Percentiles rank a stretch among this genome's conserved stretches.
These are phyloP conservation scores for Benincasa hispida DNA, from an alignment of 306 rosid genomes.

Conservation along the genomic window DNA sequence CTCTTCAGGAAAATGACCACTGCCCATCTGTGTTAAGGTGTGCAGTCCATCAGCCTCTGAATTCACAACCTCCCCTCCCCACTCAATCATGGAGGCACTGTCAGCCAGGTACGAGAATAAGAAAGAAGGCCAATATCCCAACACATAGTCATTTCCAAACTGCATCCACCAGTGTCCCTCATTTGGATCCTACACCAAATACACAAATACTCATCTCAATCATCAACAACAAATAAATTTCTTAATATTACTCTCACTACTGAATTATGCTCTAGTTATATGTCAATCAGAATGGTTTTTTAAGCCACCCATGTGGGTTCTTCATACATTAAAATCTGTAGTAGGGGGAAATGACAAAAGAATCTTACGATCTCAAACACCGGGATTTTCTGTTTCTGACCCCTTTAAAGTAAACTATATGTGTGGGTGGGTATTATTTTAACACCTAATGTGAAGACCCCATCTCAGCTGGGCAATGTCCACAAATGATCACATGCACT, in stretches of 20 bases:
- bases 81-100: conserved; percentile 93
- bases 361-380: neutral
- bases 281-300: neutral
- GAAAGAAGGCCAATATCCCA: conserved; percentile 98
- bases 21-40: conserved; percentile 93
- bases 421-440: neutral
- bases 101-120: conserved; percentile 87
- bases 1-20: conserved; percentile 89
- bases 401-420: neutral
- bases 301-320: neutral
- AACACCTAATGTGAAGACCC: neutral
- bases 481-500: conserved; percentile 1
- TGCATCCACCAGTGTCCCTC: conserved; percentile 99
- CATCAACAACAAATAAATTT: neutral
- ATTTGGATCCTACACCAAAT: conserved; percentile 58
- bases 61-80: conserved; percentile 99
- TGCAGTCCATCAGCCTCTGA: conserved; percentile 72
- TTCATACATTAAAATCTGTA: neutral
- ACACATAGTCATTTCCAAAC: conserved; percentile 69
- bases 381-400: neutral
- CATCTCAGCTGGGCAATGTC: neutral
- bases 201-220: neutral
- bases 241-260: neutral
- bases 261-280: neutral
- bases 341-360: neutral